Conservation (phyloP, 208 protist species). For the Leishmania martiniquensis region DNA sequence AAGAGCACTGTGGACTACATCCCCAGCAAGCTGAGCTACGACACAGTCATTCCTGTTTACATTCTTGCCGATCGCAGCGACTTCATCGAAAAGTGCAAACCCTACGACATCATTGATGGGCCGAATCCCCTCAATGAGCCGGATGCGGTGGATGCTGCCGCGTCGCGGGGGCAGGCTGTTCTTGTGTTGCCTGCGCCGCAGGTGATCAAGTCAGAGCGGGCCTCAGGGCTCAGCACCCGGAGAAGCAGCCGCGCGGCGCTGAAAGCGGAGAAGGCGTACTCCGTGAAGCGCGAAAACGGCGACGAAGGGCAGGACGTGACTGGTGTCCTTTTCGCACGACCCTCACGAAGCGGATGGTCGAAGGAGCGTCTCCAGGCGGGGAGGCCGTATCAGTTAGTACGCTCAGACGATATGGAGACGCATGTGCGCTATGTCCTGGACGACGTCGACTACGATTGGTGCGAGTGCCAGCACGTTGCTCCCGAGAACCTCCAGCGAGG, state of each 20-base stretch:
- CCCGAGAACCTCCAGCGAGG: constrained; percentile 44
- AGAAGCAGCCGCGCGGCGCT: constrained; percentile 9
- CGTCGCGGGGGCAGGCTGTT: not conserved
- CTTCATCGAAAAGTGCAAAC: constrained; percentile 54
- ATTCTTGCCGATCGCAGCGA: constrained; percentile 38
- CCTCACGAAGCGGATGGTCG: constrained; percentile 40
- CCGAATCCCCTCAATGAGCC: constrained; percentile 48
- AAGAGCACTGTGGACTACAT: constrained; percentile 58
- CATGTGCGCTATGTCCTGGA: constrained; percentile 64
- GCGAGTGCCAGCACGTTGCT: constrained; percentile 28
- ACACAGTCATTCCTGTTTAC: constrained; percentile 63
- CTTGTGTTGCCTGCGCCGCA: not conserved
- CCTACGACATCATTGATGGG: constrained; percentile 71
- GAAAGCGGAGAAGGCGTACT: constrained; percentile 1
- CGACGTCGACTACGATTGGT: constrained; percentile 77
- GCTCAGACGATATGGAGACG: constrained; percentile 47
- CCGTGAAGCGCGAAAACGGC: constrained; percentile 5
- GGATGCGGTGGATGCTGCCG: not conserved
- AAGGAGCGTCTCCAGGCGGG: constrained; percentile 18
- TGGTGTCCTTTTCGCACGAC: constrained; percentile 6
- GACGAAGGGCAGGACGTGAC: not conserved
- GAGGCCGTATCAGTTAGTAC: constrained; percentile 56
- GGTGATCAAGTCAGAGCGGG: not conserved
- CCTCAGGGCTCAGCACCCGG: constrained; percentile 1
- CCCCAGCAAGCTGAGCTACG: constrained; percentile 49